A percentile compares a stretch with the other conserved stretches of the same genome.
Conservation (phyloP, 2,329 filamentous ascomycete species). For the Colletotrichum phormii region DNA sequence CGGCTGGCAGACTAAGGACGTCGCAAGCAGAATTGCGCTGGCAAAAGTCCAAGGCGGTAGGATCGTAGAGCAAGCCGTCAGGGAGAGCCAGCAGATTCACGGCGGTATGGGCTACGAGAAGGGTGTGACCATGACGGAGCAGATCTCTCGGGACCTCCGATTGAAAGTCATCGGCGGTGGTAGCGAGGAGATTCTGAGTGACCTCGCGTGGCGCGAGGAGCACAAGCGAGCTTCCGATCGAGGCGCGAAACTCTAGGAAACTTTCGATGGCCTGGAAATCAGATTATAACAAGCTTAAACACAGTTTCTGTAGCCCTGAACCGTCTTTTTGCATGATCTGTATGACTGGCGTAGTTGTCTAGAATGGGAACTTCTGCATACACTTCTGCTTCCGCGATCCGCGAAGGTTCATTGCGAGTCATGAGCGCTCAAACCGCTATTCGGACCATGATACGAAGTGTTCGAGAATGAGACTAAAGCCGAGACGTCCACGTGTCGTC, state of each 20-base stretch:
- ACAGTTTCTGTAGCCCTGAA: slow-evolving; percentile 3
- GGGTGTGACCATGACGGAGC: slow-evolving; percentile 61
- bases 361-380: not conserved
- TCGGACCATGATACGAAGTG: not conserved
- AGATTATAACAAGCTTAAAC: slow-evolving; percentile 3
- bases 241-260: slow-evolving; percentile 18
- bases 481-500: not conserved
- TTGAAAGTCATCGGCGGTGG: slow-evolving; percentile 65
- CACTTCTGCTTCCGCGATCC: no score
- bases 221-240: slow-evolving; percentile 9
- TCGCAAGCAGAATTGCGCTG: slow-evolving; percentile 47
- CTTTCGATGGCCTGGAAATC: not conserved
- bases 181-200: slow-evolving; percentile 66
- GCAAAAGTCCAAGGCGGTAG: slow-evolving; percentile 62
- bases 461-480: not conserved
- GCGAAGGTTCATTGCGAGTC: not conserved
- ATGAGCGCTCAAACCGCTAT: not conserved
- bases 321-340: not conserved
- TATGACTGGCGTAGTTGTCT: not conserved
- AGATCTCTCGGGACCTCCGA: slow-evolving; percentile 64
- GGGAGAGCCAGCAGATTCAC: slow-evolving; percentile 66
- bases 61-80: slow-evolving; percentile 60
- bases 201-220: slow-evolving; percentile 64
- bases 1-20: slow-evolving; percentile 41
- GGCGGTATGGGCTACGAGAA: slow-evolving; percentile 64